These are phyloP conservation scores for Aspergillus viridinutans DNA, from an alignment of 2,329 filamentous ascomycete genomes.

Conservation along the genomic window DNA sequence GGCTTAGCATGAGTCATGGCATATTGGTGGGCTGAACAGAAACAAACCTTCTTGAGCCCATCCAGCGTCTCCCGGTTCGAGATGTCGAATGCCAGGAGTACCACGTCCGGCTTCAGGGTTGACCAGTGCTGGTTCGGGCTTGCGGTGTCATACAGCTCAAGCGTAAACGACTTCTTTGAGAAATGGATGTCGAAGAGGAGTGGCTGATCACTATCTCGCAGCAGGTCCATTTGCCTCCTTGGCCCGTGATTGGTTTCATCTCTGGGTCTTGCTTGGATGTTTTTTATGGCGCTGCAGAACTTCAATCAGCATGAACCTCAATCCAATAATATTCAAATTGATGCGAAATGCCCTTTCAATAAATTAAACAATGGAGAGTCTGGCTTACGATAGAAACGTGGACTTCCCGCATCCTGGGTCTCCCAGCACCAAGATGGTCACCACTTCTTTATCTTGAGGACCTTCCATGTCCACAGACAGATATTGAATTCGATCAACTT, in stretches of 20 bases:
- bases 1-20: background rate
- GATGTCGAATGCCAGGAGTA: constrained; percentile 58
- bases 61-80: constrained; percentile 48
- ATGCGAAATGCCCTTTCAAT: background rate
- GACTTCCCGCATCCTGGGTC: constrained; percentile 59
- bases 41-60: constrained; percentile 40
- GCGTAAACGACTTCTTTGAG: constrained; percentile 51
- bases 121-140: constrained; percentile 55
- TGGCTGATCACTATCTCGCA: constrained; percentile 56
- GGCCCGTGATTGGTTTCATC: constrained; percentile 21
- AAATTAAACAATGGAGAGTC: background rate
- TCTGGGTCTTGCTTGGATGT: constrained; percentile 11
- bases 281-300: constrained; percentile 14
- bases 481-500: background rate
- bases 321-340: background rate
- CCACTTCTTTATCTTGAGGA: constrained; percentile 12
- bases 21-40: background rate
- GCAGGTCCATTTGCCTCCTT: constrained; percentile 36
- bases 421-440: constrained; percentile 53
- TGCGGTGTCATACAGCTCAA: constrained; percentile 55
- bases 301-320: background rate
- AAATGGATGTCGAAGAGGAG: constrained; percentile 57
- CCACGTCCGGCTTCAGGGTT: constrained; percentile 49
- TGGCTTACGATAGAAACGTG: constrained; percentile 57
- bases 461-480: background rate